phyloP scores from a whole-genome alignment of 2,329 filamentous ascomycete species.

The Trichophyton verrucosum region DNA sequence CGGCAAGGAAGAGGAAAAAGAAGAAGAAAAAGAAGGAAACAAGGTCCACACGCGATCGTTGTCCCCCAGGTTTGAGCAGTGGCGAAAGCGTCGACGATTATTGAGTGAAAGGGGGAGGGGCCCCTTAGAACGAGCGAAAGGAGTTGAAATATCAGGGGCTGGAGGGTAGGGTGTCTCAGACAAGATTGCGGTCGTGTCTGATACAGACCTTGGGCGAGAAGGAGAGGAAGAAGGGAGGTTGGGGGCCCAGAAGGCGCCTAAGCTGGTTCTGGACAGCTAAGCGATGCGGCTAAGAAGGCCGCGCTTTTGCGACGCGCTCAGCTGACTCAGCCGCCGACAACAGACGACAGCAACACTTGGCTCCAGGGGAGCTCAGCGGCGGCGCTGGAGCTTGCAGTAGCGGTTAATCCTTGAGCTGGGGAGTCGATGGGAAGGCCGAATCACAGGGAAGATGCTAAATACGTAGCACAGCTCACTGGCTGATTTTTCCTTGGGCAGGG shows the following conservation, averaged over 20 bases:
- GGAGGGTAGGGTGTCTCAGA: not conserved
- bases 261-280: slow-evolving; percentile 6
- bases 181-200: not conserved
- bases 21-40: not conserved
- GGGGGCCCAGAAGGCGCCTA: slow-evolving; percentile 1
- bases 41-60: not conserved
- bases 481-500: not conserved
- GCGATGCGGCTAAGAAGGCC: not conserved
- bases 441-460: not conserved
- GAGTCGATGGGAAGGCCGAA: not conserved
- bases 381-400: not conserved
- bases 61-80: not conserved
- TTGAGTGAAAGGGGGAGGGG: not conserved
- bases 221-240: slow-evolving; percentile 1
- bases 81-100: not conserved
- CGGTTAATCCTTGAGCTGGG: not conserved
- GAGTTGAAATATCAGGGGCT: not conserved
- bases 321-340: not conserved
- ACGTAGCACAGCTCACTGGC: not conserved
- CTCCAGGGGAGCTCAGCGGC: not conserved
- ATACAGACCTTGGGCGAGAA: slow-evolving; percentile 1
- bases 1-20: not conserved
- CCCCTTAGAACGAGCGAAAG: not conserved
- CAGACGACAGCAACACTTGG: not conserved
- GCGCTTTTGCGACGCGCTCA: not conserved